Percentiles rank a stretch among this genome's conserved stretches.
These are phyloP conservation scores for Geotrichum bryndzae DNA, from an alignment of 1,139 yeast species.

Conservation along the genomic window DNA sequence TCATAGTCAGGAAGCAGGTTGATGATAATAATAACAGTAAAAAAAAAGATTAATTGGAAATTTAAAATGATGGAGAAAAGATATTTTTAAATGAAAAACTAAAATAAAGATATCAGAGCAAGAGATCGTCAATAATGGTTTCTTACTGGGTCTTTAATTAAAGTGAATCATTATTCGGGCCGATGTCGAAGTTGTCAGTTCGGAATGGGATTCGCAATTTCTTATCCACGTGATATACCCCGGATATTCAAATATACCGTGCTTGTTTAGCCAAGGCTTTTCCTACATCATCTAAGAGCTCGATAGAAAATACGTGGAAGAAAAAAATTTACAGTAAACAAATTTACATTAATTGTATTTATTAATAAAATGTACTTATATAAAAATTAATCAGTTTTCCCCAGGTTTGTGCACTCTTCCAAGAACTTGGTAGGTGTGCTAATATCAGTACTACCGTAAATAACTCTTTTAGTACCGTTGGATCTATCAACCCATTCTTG, in stretches of 20 bases:
- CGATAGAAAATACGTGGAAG: not conserved
- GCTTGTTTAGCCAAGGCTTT: not conserved
- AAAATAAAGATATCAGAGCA: not conserved
- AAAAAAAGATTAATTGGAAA: not conserved
- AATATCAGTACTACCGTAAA: conserved; percentile 84
- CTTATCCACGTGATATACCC: not conserved
- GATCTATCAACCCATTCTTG: conserved; percentile 72
- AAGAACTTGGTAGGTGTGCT: conserved; percentile 72
- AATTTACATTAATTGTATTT: not conserved
- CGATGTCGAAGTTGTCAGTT: not conserved
- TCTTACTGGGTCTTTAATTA: not conserved
- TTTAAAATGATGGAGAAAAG: not conserved
- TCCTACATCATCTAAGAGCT: not conserved
- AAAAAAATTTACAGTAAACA: not conserved
- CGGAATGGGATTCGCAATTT: not conserved
- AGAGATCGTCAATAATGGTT: not conserved
- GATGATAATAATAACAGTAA: not conserved
- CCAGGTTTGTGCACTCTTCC: conserved; percentile 61
- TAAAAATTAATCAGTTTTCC: conserved; percentile 26
- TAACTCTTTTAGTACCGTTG: conserved; percentile 43
- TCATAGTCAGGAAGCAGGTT: conserved; percentile 3
- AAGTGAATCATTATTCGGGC: not conserved
- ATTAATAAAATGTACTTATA: not conserved
- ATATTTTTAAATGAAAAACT: not conserved
- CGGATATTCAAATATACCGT: not conserved